These are phyloP conservation scores for Stagonosporopsis chrysanthemi DNA, from an alignment of 2,329 filamentous ascomycete species.

Conservation along the genomic window DNA sequence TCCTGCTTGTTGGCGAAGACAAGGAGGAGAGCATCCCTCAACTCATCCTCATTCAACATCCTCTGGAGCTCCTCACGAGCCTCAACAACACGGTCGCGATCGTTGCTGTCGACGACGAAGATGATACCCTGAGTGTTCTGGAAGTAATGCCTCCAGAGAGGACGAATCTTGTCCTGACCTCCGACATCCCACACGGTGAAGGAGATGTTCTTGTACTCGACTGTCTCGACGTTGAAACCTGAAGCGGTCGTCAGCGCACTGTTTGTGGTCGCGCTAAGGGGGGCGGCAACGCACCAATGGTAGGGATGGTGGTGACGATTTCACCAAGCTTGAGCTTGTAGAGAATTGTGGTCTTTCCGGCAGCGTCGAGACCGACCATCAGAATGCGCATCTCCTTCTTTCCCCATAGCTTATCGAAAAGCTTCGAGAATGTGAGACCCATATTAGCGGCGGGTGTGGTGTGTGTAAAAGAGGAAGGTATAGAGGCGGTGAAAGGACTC, in stretches of 20 bases:
- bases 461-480: slow-evolving; percentile 29
- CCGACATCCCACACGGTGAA: slow-evolving; percentile 99
- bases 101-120: slow-evolving; percentile 97
- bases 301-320: slow-evolving; percentile 97
- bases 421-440: slow-evolving; percentile 92
- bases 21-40: slow-evolving; percentile 91
- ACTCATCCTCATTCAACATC: slow-evolving; percentile 97
- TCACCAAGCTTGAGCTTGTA: slow-evolving; percentile 99
- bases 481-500: slow-evolving; percentile 45
- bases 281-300: slow-evolving; percentile 68
- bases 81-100: slow-evolving; percentile 89
- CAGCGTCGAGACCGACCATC: slow-evolving; percentile 97
- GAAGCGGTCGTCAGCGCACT: slow-evolving; percentile 36
- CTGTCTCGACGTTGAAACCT: slow-evolving; percentile 97
- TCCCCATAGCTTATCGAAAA: slow-evolving; percentile 98
- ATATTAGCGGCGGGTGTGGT: slow-evolving; percentile 69
- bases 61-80: slow-evolving; percentile 92
- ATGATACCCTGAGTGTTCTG: slow-evolving; percentile 95
- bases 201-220: slow-evolving; percentile 99
- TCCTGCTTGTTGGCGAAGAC: slow-evolving; percentile 99
- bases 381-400: slow-evolving; percentile 98
- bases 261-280: slow-evolving; percentile 9
- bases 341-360: slow-evolving; percentile 95
- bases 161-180: slow-evolving; percentile 98
- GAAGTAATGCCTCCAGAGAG: slow-evolving; percentile 98